Evolutionary conservation across 2,329 filamentous ascomycete genomes (phyloP), one percentile per base, ranked within the genome.

Genomic region (Penicillium freii): DNA sequence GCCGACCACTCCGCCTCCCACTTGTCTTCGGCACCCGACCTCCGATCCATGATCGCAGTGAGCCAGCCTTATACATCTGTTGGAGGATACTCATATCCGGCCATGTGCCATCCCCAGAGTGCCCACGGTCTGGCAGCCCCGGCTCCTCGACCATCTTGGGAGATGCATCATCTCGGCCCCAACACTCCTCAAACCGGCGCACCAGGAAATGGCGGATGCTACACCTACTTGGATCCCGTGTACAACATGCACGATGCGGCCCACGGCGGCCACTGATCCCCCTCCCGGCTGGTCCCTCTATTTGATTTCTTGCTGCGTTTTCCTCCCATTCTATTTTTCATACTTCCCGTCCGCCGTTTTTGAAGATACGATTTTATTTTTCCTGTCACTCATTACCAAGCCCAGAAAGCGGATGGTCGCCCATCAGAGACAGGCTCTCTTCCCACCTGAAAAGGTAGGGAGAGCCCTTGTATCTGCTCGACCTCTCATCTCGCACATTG

Each of bases 121-220:
- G 61, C 66, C 36, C 62, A 71, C 33, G 58, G 66, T 10, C 65
- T 73, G 58, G 60, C 67, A 42, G 67, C 71, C n/a, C 65, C 75
- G 5, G 65, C 68, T 43, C 68, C 64, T 15, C 70, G 75, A 27
- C 53, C 64, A 31, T 67, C 72, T 4, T 79, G 77, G 74, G 75
- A 78, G 7, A 70, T 75, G 59, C 71, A 71, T 40, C 52, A 64
- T 9, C 70, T 73, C 33, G 62, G 70, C 31, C 62, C 68, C 44
- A 56, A 66, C 15, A 57, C 66, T 51, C 62, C 71, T 4, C 64
- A 70, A 17, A 69, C 68, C 8, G 69, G 65, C 17, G 56, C 67
- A 5, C 60, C 73, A 27, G 61, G 61, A 34, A 67, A 61, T 40
- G 54, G 51, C 25, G 60, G 65, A 31, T 69, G 66, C 57, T 74